Evolutionary conservation across 345 rosid genomes (phyloP).

Genomic region (Psidium guajava): DNA sequence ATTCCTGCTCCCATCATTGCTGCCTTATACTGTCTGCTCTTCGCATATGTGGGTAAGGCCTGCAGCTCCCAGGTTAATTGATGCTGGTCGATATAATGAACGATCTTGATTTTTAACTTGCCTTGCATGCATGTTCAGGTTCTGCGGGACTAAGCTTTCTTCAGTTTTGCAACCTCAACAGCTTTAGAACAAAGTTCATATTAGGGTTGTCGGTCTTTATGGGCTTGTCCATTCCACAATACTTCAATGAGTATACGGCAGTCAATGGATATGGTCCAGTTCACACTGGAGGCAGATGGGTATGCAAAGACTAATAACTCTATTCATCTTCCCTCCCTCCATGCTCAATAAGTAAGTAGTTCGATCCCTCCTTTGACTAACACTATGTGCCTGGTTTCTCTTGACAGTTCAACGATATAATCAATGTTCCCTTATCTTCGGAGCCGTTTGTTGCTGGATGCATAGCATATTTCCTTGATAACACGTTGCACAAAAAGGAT

Average conservation of each 20-base stretch:
- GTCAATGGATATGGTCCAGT: constrained; percentile 83
- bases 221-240: constrained; percentile 88
- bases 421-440: constrained; percentile 87
- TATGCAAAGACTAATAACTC: constrained; percentile 14
- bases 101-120: not conserved
- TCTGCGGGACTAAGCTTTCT: constrained; percentile 91
- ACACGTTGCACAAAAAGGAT: constrained; percentile 51
- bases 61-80: not conserved
- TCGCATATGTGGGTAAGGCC: constrained; percentile 83
- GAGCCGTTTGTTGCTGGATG: constrained; percentile 87
- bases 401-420: constrained; percentile 76
- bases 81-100: not conserved
- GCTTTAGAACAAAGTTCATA: constrained; percentile 76
- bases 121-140: constrained; percentile 22
- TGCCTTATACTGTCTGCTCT: constrained; percentile 84
- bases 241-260: constrained; percentile 87
- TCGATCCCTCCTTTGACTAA: not conserved
- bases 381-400: not conserved
- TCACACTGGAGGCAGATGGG: constrained; percentile 88
- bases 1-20: constrained; percentile 84
- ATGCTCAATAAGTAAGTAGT: not conserved
- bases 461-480: constrained; percentile 76
- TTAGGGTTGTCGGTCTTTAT: constrained; percentile 85
- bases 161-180: constrained; percentile 92
- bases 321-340: not conserved